Evolutionary conservation across 305 asterid genomes (phyloP), one percentile per base, ranked within the genome.

Genomic region (Fraxinus paxiana): DNA sequence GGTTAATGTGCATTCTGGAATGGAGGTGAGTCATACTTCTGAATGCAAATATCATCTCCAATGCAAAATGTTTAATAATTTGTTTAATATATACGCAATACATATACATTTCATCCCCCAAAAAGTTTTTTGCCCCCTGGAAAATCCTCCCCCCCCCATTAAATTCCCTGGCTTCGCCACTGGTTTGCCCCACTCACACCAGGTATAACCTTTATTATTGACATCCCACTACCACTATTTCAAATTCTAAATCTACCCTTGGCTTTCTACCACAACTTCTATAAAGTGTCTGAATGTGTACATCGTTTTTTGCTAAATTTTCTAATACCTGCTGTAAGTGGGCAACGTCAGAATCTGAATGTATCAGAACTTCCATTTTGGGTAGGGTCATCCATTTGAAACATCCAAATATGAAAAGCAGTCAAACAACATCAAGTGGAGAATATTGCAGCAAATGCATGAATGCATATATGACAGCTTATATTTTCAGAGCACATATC

Each of bases 1-100:
- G 99, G 99, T 91, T 67, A 95, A 92, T 84, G 98, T 92, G 89
- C 98, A 95, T 86, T 95, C 98, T 12, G 98, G 99, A 75, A 95
- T 95, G 99, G 99, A 95, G 94, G 99, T 90, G 88, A 79, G 84
- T 82, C 77, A 73, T 48, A 63, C 35, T 35, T 85, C 38, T 59
- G 69, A 48, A 76, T 77, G 71, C n/a, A 63, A 20, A 3, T 37
- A 2, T 61, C 26, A 65, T 85, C 43, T 80, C 34, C 82, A 51
- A 77, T 77, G 61, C 43, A 82, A 24, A 37, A 33, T 79, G 73
- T 80, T 18, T 20, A 73, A 28, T 80, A 63, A 71, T 24, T 24
- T 76, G 74, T 35, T 35, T 34, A 34, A 34, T 34, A 34, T 34
- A 34, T 34, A 34, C 8, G 9, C 38, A 6, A 34, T 34, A 34